Evolutionary conservation across 306 rosid species (phyloP), one percentile per base, ranked within the genome.

Genomic region (Dalbergia cultrata): DNA sequence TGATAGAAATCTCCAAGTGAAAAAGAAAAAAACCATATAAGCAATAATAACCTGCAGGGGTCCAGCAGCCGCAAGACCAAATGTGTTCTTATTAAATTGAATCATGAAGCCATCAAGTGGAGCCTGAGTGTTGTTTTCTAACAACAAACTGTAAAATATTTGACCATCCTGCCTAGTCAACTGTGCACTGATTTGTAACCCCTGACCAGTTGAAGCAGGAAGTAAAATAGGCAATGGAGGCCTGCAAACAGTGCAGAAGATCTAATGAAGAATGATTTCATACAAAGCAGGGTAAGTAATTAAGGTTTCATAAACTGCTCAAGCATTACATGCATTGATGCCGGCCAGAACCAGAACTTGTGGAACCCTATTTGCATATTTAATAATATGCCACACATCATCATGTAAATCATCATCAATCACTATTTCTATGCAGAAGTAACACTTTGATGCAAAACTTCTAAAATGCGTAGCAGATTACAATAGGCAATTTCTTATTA

Each of bases 141-240:
- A 93, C 87, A 88, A 82, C 86, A 92, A 19, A 83, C 88, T 90
- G 86, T 95, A 95, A 83, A 90, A 95, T 67, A 93, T 54, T 92
- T 95, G 97, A 69, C 93, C 97, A 75, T 93, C 98, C 76, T 83
- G 79, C 49, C 87, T 82, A 49, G 89, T 88, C 81, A 95, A 77
- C 87, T 93, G 94, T 77, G 97, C 99, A 88, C 98, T 95, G 89
- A 95, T 87, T 91, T 95, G 99, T 77, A 95, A 88, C 76, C 98
- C 99, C 83, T 93, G 97, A 80, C 97, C 98, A 59, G 97, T 80
- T 72, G 94, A 90, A 67, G 92, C 91, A 63, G 91, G 93, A 53
- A 93, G 87, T 77, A 95, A 31, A 74, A 95, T 67, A 72, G 98
- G 97, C 93, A 92, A 79, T 16, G 98, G 97, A 64, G 97, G 92